Evolutionary conservation across 1,139 yeast species (phyloP), one percentile per base, ranked within the genome.

Genomic region (Pichia sp.): DNA sequence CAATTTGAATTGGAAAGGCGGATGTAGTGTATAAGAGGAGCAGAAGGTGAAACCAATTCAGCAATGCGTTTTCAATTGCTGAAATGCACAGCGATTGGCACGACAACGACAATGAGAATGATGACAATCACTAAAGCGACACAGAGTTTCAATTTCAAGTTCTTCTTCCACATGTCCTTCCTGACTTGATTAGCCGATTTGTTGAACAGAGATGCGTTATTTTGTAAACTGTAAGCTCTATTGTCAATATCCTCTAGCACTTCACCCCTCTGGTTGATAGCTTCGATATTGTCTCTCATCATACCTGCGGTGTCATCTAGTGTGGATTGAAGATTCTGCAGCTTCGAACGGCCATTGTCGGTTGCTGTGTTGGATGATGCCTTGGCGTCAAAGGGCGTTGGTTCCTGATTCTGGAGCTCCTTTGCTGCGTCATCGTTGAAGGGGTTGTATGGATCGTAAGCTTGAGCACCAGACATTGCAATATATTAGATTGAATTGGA

Each of bases 101-200:
- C 96, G 52, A 88, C 82, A 51, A 91, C 87, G 35, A 91, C 94
- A 46, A 88, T 73, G 53, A 93, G 69, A 37, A 88, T 67, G 53
- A 91, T 80, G 45, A 93, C 72, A 25, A 82, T 70, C 30, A 84
- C 94, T 30, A 84, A 71, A 43, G 86, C 82, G 44, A 91, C 69
- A 62, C 98, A 91, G 69, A 88, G 68, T 61, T 95, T 80, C 94
- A 91, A 84, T 68, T 91, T 91, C 75, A 93, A 74, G 60, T 91
- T 96, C 63, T 93, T 91, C 86, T 94, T 84, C 98, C 98, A 91
- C 97, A 91, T 91, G 59, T 87, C 95, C 63, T 88, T 93, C 66
- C 99, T 83, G 33, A 91, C 97, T 53, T 95, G 77, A 64, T 88
- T 91, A 40, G 98, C 98, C 29, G 96, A 95, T 59, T 95, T 76